These are phyloP conservation scores for Backusella australiensis DNA, from an alignment of 192 early-diverging fungal species.

Conservation along the genomic window DNA sequence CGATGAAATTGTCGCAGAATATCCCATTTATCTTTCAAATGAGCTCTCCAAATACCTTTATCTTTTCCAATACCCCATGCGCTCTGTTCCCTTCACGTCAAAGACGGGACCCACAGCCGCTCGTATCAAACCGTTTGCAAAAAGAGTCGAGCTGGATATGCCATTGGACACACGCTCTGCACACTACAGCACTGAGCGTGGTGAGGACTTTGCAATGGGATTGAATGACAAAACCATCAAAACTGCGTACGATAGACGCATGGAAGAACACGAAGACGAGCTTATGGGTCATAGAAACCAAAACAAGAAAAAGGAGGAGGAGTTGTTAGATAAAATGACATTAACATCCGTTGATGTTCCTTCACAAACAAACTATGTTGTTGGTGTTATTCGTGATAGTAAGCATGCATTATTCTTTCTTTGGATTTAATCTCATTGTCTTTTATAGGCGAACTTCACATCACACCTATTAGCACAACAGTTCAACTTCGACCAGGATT, in stretches of 20 bases:
- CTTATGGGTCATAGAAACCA: slow-evolving; percentile 17
- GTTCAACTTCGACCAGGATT: slow-evolving; percentile 88
- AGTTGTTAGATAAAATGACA: slow-evolving; percentile 80
- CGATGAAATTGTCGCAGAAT: slow-evolving; percentile 69
- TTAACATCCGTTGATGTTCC: slow-evolving; percentile 78
- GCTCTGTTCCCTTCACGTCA: slow-evolving; percentile 44
- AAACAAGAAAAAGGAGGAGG: slow-evolving; percentile 30
- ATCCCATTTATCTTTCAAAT: slow-evolving; percentile 79
- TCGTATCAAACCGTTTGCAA: slow-evolving; percentile 82
- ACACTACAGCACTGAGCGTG: slow-evolving; percentile 77
- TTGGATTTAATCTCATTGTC: too few species aligned
- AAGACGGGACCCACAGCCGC: slow-evolving; percentile 53
- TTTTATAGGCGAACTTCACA: slow-evolving; percentile 72
- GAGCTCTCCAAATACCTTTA: slow-evolving; percentile 68
- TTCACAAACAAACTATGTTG: slow-evolving; percentile 75
- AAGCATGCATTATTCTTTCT: slow-evolving; percentile 3
- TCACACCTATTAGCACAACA: slow-evolving; percentile 71
- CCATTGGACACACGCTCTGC: slow-evolving; percentile 68
- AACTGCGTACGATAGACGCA: slow-evolving; percentile 52
- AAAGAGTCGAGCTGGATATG: slow-evolving; percentile 82
- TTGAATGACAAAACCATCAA: slow-evolving; percentile 69
- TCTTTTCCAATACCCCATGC: slow-evolving; percentile 84
- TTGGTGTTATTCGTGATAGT: slow-evolving; percentile 77
- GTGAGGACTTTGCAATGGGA: slow-evolving; percentile 73
- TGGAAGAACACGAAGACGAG: slow-evolving; percentile 42